Percentiles rank a stretch among this genome's conserved stretches.
Conservation (phyloP, 495 filamentous ascomycete genomes). For the Filosporella fistucella region DNA sequence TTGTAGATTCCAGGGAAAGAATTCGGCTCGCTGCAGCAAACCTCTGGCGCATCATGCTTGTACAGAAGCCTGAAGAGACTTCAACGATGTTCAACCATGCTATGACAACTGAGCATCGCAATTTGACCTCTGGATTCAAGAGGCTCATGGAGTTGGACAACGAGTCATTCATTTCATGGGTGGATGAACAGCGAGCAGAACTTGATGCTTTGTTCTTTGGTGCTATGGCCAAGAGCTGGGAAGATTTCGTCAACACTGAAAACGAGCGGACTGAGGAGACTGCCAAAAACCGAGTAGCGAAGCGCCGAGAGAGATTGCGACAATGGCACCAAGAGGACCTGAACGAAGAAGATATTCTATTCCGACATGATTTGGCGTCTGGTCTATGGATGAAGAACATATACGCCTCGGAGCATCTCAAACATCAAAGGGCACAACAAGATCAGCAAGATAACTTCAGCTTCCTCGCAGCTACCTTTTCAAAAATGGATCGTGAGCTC, state of each 20-base stretch:
- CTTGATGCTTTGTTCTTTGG: conserved; percentile 78
- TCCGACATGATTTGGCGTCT: conserved; percentile 77
- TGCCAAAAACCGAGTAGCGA: conserved; percentile 59
- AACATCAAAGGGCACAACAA: conserved; percentile 80
- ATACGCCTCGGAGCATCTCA: conserved; percentile 84
- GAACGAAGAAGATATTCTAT: conserved; percentile 62
- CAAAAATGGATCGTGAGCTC: conserved; percentile 68
- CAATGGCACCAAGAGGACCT: conserved; percentile 68
- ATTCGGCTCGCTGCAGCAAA: conserved; percentile 77
- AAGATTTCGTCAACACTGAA: conserved; percentile 73
- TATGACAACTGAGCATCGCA: conserved; percentile 60
- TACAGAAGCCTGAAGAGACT: conserved; percentile 88
- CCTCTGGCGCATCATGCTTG: conserved; percentile 84
- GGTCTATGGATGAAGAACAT: conserved; percentile 93
- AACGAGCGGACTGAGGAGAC: conserved; percentile 72
- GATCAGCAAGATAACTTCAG: conserved; percentile 84
- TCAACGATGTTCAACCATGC: conserved; percentile 64
- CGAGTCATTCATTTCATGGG: conserved; percentile 78
- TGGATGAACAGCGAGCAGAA: conserved; percentile 77
- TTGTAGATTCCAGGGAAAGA: conserved; percentile 57
- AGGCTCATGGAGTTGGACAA: conserved; percentile 85
- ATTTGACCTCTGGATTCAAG: conserved; percentile 73
- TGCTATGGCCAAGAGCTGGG: conserved; percentile 75
- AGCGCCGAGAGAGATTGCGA: conserved; percentile 76
- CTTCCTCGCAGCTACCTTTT: conserved; percentile 69